Evolutionary conservation across 768 basidiomycete species (phyloP).

Genomic region (Lactarius pseudohatsudake): DNA sequence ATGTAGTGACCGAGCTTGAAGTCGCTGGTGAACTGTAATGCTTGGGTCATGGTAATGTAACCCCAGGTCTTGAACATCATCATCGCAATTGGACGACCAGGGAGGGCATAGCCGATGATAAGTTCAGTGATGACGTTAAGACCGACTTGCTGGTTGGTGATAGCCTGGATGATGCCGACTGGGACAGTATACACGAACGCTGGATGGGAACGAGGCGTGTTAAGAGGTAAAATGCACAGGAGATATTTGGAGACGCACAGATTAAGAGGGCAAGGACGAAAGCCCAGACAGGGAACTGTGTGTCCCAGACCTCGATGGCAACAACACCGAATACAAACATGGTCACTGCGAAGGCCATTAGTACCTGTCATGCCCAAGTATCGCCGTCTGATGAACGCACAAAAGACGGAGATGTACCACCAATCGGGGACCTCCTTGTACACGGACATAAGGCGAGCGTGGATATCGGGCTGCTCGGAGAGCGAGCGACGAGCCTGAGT

Average conservation of each 20-base stretch:
- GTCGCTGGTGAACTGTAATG: slow-evolving; percentile 67
- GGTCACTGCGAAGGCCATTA: slow-evolving; percentile 37
- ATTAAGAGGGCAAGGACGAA: slow-evolving; percentile 72
- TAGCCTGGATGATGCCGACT: slow-evolving; percentile 61
- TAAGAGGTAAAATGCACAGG: background rate
- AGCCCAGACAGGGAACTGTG: slow-evolving; percentile 68
- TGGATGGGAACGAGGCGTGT: background rate
- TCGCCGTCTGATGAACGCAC: slow-evolving; percentile 17
- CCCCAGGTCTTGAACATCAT: slow-evolving; percentile 89
- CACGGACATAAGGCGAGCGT: slow-evolving; percentile 74
- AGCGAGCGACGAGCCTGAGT: slow-evolving; percentile 66
- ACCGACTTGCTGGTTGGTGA: slow-evolving; percentile 78
- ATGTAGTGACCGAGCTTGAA: slow-evolving; percentile 74
- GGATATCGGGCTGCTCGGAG: slow-evolving; percentile 80
- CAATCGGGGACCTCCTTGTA: slow-evolving; percentile 81
- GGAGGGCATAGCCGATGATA: slow-evolving; percentile 76
- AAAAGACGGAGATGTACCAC: slow-evolving; percentile 77
- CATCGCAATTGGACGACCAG: slow-evolving; percentile 75
- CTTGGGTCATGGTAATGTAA: slow-evolving; percentile 69
- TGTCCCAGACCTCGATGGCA: slow-evolving; percentile 72
- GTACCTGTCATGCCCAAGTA: background rate
- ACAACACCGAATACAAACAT: slow-evolving; percentile 72
- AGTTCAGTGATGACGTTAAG: slow-evolving; percentile 79
- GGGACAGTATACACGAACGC: slow-evolving; percentile 50
- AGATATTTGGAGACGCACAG: slow-evolving; percentile 36